Conservation (phyloP, 768 basidiomycete genomes). For the Fomitopsis pulvina region DNA sequence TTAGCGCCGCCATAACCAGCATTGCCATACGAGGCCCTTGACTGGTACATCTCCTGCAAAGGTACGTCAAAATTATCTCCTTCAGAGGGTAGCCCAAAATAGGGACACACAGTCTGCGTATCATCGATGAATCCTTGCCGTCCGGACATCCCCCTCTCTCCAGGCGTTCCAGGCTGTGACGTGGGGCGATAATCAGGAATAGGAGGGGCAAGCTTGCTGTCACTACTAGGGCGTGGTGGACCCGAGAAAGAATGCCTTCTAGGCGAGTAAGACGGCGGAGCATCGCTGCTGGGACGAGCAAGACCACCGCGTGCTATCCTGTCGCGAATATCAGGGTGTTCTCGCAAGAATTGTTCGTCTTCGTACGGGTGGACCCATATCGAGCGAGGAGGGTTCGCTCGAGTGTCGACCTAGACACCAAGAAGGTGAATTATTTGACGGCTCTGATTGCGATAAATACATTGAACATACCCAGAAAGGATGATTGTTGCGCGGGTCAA, state of each 20-base stretch:
- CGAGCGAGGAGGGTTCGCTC: constrained; percentile 51
- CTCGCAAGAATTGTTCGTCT: constrained; percentile 54
- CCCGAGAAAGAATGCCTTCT: constrained; percentile 23
- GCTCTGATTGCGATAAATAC: not conserved
- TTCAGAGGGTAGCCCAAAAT: not conserved
- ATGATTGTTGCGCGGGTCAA: constrained; percentile 35
- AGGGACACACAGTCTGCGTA: constrained; percentile 31
- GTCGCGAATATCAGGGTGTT: constrained; percentile 43
- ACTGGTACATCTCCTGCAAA: constrained; percentile 16
- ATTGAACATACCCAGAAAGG: constrained; percentile 46
- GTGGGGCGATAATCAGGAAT: not conserved
- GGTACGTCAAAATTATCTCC: not conserved
- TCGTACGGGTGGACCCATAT: constrained; percentile 74
- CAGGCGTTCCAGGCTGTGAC: constrained; percentile 15
- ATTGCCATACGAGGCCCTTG: not conserved
- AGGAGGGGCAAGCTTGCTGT: constrained; percentile 6
- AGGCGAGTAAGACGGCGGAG: constrained; percentile 19
- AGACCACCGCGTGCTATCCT: constrained; percentile 22
- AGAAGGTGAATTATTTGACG: not conserved
- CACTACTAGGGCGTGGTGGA: constrained; percentile 1
- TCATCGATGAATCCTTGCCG: constrained; percentile 48
- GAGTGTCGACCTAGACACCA: constrained; percentile 51
- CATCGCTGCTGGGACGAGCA: constrained; percentile 8
- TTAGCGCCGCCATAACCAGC: not conserved
- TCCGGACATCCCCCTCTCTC: not conserved